Evolutionary conservation across 352 stramenopile species (phyloP), one percentile per base, ranked within the genome.

Genomic region (Pythium sukuiense): DNA sequence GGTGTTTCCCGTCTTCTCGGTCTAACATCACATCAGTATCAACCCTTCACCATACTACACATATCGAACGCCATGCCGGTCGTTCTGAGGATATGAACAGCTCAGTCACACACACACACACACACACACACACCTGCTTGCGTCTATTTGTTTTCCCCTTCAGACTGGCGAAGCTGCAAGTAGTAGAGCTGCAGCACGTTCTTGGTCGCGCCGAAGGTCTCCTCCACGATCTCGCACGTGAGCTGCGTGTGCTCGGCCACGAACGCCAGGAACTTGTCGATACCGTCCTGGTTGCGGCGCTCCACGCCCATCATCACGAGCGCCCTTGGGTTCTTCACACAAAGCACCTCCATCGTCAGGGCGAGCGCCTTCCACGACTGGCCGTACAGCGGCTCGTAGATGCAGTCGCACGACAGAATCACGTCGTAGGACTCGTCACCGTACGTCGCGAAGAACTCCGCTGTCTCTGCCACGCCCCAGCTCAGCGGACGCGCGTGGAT

Each of bases 371-470:
- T 75, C 92, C 92, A 98, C 14, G 85, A 95, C 60, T 90, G 80
- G 59, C 95, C 95, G 71, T 98, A 98, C 27, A 98, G 76, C 46
- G 92, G 92, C 74, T 98, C 87, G 74, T 97, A 98, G 55, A 98
- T 91, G 77, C 93, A 98, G 76, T 98, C 95, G 68, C 93, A 98
- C 55, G 95, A 97, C 6, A 98, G 72, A 53, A 98, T 88, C 43
- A 98, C 76, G 60, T 98, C 92, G 69, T 98, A 89, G 20, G 72
- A 69, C 43, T 90, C 82, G 26, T 76, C 59, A 0, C 60, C 54
- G 61, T 81, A 76, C 41, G 78, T 53, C 9, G 77, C 61, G 33
- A 95, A 67, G 59, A 97, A 92, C 37, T 76, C 61, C 9, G 65
- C 59, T 16, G 93, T 87, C 59, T 90, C 81, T 16, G 81, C 67